phyloP scores from a whole-genome alignment of 148 eudicot species.

The Rhododendron mucronatum region DNA sequence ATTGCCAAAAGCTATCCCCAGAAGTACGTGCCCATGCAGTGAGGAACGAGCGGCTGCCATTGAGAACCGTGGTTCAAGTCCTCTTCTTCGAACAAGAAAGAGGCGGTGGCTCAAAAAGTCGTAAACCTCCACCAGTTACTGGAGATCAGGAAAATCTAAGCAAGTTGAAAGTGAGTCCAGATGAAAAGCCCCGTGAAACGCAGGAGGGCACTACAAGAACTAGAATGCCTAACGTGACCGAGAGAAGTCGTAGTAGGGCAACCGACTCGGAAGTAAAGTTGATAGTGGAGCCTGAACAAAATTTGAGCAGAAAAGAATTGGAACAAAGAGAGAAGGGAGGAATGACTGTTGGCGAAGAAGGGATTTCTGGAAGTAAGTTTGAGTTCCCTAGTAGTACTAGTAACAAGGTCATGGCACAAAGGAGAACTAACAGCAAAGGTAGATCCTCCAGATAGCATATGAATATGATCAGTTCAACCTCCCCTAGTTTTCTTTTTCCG shows the following conservation, averaged over 20 bases:
- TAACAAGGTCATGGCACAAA: background rate
- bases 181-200: background rate
- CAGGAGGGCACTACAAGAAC: slow-evolving; percentile 2
- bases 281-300: background rate
- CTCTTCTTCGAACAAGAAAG: slow-evolving; percentile 54
- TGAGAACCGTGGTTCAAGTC: slow-evolving; percentile 56
- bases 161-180: slow-evolving; percentile 9
- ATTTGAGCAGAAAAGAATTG: background rate
- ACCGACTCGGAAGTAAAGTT: background rate
- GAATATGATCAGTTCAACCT: background rate
- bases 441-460: slow-evolving; percentile 6
- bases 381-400: background rate
- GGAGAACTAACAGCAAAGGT: slow-evolving; percentile 10
- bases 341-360: slow-evolving; percentile 5
- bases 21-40: slow-evolving; percentile 43
- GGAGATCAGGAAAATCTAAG: background rate
- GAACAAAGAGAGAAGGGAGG: slow-evolving; percentile 5
- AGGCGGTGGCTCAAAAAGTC: slow-evolving; percentile 8
- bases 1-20: slow-evolving; percentile 47
- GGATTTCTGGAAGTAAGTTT: slow-evolving; percentile 14
- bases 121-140: background rate
- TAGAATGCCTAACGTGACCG: background rate
- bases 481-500: background rate
- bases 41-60: slow-evolving; percentile 52
- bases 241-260: background rate